Conservation (phyloP, 179 eudicot genomes). For the Amaranthus tricolor region DNA sequence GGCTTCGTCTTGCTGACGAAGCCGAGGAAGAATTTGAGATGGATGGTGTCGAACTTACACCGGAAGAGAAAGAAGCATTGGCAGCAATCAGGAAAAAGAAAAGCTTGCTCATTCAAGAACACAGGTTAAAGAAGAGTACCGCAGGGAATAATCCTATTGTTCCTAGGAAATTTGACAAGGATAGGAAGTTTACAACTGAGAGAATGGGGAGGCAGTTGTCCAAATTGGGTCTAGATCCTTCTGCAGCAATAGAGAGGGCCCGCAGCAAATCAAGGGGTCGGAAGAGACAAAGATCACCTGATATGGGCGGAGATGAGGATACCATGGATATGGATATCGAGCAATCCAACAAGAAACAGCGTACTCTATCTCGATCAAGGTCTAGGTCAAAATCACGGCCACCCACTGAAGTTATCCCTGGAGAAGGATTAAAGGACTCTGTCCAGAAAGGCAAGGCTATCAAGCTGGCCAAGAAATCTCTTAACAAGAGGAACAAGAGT, state of each 20-base stretch:
- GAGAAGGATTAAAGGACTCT: constrained; percentile 76
- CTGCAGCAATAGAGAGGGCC: constrained; percentile 59
- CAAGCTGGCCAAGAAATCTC: constrained; percentile 43
- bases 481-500: constrained; percentile 62
- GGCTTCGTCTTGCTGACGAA: constrained; percentile 57
- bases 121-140: constrained; percentile 80
- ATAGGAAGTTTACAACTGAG: constrained; percentile 51
- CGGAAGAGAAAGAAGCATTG: constrained; percentile 62
- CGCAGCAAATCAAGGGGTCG: constrained; percentile 81
- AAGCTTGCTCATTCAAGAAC: constrained; percentile 71
- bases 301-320: constrained; percentile 28
- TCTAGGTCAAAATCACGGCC: constrained; percentile 61
- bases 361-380: constrained; percentile 47
- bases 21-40: constrained; percentile 74
- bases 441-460: constrained; percentile 73
- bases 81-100: constrained; percentile 75
- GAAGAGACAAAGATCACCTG: constrained; percentile 67
- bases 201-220: constrained; percentile 88
- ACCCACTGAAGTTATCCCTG: constrained; percentile 64
- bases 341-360: constrained; percentile 62
- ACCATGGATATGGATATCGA: constrained; percentile 71
- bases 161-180: constrained; percentile 88
- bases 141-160: constrained; percentile 73
- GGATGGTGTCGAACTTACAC: constrained; percentile 67
- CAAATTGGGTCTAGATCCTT: constrained; percentile 78